Base-by-base conservation (phyloP, 352 stramenopile species). In the Bremia lactucae region DNA sequence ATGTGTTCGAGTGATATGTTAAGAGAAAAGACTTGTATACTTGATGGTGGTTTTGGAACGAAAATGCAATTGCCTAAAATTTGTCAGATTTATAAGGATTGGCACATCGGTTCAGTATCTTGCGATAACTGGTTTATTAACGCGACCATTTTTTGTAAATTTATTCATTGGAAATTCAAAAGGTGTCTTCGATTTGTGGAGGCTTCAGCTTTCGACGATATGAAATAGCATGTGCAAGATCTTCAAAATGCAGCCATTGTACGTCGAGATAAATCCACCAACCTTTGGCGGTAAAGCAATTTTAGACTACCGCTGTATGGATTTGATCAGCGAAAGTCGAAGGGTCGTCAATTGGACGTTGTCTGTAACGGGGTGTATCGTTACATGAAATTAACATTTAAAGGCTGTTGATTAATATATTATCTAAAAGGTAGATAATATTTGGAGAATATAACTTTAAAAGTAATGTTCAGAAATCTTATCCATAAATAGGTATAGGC, bases 1-100 rank as follows among this genome's bases (percentile, higher is more conserved):
- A 86, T 85, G 42, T 65, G 63, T 4, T 94, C 89, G 24, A 80
- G 93, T 37, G 93, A 91, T 40, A 25, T 49, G 0, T 83, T 88
- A 40, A 87, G 77, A 36, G 72, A 66, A 35, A 89, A 92, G 45
- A 62, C 66, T 2, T 90, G 87, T 47, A 52, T 72, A 14, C 68
- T 90, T n/a, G 75, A 87, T 25, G 80, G 82, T 16, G 65, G 58
- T 46, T 59, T 74, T 0, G 77, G 87, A 42, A 91, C 77, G 6
- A 82, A 81, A 39, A 84, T 94, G 68, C 71, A 90, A 39, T 47
- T 91, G 13, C 81, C 81, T 2, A 90, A 92, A 53, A 48, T 38
- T 7, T 50, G 21, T 55, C 58, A 0, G 50, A 49, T 4, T 52
- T 56, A 1, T 45, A 91, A 1, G 78, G 65, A 1, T 45, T 94